Evolutionary conservation across 129 eudicot species (phyloP), one percentile per base, ranked within the genome.

Genomic region (Chrysanthemum makinoi): DNA sequence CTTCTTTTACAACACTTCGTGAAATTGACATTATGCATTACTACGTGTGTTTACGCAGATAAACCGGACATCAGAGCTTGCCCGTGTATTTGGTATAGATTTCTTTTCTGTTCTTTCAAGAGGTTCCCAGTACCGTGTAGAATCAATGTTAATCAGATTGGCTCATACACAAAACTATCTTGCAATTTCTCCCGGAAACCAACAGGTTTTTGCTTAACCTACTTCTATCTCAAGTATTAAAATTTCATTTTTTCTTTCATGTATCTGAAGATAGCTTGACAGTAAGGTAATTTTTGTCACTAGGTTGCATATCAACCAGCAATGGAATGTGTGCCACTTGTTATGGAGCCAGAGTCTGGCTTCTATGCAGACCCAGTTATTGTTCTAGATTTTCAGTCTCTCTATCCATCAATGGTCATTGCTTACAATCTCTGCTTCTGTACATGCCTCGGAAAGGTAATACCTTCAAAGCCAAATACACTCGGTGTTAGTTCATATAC

Each of bases 81-180:
- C 97, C 48, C 95, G 99, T 72, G 96, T 94, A 47, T 94, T 94
- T 83, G 99, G 99, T 26, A 94, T 94, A 30, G 99, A 94, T 81
- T 94, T 94, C 75, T 94, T 89, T 75, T 94, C 99, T 16, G 99
- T 94, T 75, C 89, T 94, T 33, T 94, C 99, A 9, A 87, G 99
- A 82, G 99, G 99, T 69, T 94, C 99, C 58, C 99, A 94, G 84
- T 94, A 83, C 70, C 99, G 97, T 72, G 99, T 94, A 50, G 99
- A 94, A 79, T 94, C 99, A 48, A 94, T 94, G 99, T 74, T 94
- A 69, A 55, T 94, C 72, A 80, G 99, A 68, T 79, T 94, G 84
- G 99, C 97, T 0, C 99, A 90, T 69, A 80, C 93, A 43, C 99
- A 94, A 74, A 94, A 90, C 65, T 94, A 87, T 87, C 84, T 94